Evolutionary conservation across 2,329 filamentous ascomycete genomes (phyloP), one percentile per base, ranked within the genome.

Genomic region (Plenodomus biglobosus): DNA sequence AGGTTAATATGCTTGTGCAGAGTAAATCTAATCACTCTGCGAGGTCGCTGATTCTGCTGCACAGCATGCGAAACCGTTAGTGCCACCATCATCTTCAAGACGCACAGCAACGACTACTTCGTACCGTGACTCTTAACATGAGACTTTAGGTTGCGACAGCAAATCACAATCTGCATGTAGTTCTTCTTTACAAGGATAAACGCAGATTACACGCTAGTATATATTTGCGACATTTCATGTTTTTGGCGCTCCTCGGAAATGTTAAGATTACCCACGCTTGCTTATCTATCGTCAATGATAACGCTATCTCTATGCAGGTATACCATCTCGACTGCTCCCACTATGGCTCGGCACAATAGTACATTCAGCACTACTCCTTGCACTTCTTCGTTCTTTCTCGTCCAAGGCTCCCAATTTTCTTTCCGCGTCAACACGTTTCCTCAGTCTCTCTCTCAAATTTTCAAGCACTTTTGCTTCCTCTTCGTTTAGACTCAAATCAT

Each of bases 401-500:
- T 44, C 46, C 16, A 41, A 19, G n/a, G 38, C 35, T 21, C 13
- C 37, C 39, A 40, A 21, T 15, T 35, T 37, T 34, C n/a, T 40
- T 42, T 46, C 48, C 13, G 38, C 38, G 22, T 56, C 54, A 3
- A 53, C 30, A 18, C 53, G 59, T 38, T 53, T 58, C 42, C 48
- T 52, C 16, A 76, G 41, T 30, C 69, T 61, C 18, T 61, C 51
- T 52, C 65, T 66, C 37, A 77, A 50, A 4, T 52, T 60, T 44
- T 72, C 64, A 42, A 76, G 36, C 18, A 76, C n/a, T 39, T 57
- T 52, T 8, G 56, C 53, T 42, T 76, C 72, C 32, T 72, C 66
- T 8, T 53, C 44, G 16, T 66, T 70, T 41, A 76, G 47, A 16
- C 61, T 53, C 18, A 76, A 48, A 21, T 69, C 58, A 18, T 65